Conservation (phyloP, 1,139 yeast genomes). For the Keqinozyma sinolaborantium region DNA sequence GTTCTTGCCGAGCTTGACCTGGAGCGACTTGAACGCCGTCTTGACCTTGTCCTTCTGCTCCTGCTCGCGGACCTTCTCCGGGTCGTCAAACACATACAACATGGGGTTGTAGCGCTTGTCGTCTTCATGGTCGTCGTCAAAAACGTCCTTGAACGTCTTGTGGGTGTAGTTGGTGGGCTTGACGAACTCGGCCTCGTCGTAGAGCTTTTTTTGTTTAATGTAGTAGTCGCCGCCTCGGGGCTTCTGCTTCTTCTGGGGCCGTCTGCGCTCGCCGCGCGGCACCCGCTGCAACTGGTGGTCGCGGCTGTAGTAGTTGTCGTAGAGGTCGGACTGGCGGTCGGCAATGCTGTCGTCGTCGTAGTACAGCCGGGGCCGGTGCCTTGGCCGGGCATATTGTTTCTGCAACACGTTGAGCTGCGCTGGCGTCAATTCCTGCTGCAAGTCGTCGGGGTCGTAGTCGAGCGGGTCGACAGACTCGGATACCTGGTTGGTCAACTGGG, state of each 20-base stretch:
- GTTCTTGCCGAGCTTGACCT: conserved; percentile 27
- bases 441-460: conserved; percentile 24
- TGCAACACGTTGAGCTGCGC: conserved; percentile 31
- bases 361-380: conserved; percentile 3
- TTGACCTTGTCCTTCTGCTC: conserved; percentile 20
- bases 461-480: conserved; percentile 7
- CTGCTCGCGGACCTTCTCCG: conserved; percentile 15
- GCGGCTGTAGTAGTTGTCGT: conserved; percentile 10
- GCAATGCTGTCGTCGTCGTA: not conserved
- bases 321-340: conserved; percentile 4
- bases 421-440: conserved; percentile 33
- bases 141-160: conserved; percentile 39
- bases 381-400: conserved; percentile 9
- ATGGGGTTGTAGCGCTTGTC: conserved; percentile 36
- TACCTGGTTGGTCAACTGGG: conserved; percentile 6
- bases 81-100: conserved; percentile 37
- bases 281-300: conserved; percentile 6
- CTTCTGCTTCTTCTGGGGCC: conserved; percentile 2
- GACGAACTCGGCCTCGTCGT: conserved; percentile 27
- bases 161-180: conserved; percentile 41
- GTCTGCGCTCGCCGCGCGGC: conserved; percentile 4
- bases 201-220: conserved; percentile 32
- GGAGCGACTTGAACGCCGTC: conserved; percentile 26
- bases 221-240: conserved; percentile 27
- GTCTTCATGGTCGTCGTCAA: conserved; percentile 28